These are phyloP conservation scores for Silene latifolia DNA, from an alignment of 148 eudicot species.

Conservation along the genomic window DNA sequence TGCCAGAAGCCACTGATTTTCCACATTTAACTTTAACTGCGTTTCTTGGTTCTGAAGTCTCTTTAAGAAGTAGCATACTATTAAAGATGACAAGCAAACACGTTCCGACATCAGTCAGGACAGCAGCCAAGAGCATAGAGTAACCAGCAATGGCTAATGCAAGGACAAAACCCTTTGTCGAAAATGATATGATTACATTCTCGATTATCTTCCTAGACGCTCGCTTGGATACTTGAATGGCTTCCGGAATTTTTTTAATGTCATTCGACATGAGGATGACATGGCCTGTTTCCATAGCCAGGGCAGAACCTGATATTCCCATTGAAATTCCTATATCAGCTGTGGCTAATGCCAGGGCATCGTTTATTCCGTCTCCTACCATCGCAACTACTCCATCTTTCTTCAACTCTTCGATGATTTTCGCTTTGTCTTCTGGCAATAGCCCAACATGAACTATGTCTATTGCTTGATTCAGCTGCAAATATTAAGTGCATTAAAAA, in stretches of 20 bases:
- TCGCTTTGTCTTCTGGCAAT: slow-evolving; percentile 44
- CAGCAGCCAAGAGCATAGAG: slow-evolving; percentile 42
- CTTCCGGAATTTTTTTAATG: slow-evolving; percentile 38
- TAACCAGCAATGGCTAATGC: slow-evolving; percentile 38
- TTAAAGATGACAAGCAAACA: slow-evolving; percentile 43
- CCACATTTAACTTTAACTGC: slow-evolving; percentile 9
- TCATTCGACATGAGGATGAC: slow-evolving; percentile 48
- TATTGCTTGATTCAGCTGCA: slow-evolving; percentile 32
- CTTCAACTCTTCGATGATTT: slow-evolving; percentile 30
- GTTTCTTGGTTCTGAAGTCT: background rate
- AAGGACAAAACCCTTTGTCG: slow-evolving; percentile 35
- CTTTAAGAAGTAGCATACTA: slow-evolving; percentile 40
- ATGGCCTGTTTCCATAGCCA: slow-evolving; percentile 41
- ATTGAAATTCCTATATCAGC: slow-evolving; percentile 50
- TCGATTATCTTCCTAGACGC: slow-evolving; percentile 37
- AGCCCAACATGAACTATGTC: slow-evolving; percentile 33
- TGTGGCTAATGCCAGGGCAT: slow-evolving; percentile 43
- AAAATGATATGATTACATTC: slow-evolving; percentile 35
- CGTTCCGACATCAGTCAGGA: slow-evolving; percentile 47
- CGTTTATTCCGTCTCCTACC: slow-evolving; percentile 50
- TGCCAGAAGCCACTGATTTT: background rate
- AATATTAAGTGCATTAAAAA: background rate
- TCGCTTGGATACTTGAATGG: slow-evolving; percentile 33
- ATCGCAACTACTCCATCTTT: slow-evolving; percentile 37
- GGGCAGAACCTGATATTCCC: slow-evolving; percentile 48